Evolutionary conservation across 257 asterid genomes (phyloP).

Genomic region (Scutellaria galericulata): DNA sequence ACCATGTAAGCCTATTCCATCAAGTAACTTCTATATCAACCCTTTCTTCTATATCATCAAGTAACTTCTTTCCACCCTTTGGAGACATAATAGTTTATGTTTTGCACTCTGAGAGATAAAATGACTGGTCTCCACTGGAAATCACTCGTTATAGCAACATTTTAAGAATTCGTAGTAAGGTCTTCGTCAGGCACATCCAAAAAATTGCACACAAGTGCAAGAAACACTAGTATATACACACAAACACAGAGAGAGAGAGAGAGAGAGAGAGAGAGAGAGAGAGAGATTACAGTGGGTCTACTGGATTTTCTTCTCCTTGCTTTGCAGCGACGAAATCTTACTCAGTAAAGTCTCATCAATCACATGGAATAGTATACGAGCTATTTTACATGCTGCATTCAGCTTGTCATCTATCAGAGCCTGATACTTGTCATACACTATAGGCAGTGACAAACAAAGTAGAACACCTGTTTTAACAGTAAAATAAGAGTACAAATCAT

Average conservation of each 20-base stretch:
- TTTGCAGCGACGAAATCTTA: conserved; percentile 48
- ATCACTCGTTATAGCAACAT: background rate
- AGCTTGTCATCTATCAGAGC: conserved; percentile 63
- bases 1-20: background rate
- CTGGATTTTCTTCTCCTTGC: conserved; percentile 70
- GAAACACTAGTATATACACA: background rate
- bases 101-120: background rate
- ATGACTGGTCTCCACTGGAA: conserved; percentile 19
- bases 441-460: conserved; percentile 67
- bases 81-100: background rate
- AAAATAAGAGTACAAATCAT: conserved; percentile 14
- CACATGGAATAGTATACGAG: conserved; percentile 50
- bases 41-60: background rate
- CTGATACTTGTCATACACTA: conserved; percentile 69
- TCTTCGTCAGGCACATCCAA: conserved; percentile 23
- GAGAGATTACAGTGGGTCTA: conserved; percentile 52
- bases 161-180: background rate
- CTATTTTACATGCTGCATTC: conserved; percentile 49
- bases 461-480: conserved; percentile 57
- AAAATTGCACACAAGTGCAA: background rate
- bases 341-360: conserved; percentile 52
- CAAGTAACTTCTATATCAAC: background rate
- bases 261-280: conserved; percentile 22
- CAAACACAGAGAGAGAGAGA: conserved; percentile 7
- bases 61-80: background rate